Evolutionary conservation across 495 filamentous ascomycete genomes (phyloP).

Genomic region (Mycothermus thermophilus): DNA sequence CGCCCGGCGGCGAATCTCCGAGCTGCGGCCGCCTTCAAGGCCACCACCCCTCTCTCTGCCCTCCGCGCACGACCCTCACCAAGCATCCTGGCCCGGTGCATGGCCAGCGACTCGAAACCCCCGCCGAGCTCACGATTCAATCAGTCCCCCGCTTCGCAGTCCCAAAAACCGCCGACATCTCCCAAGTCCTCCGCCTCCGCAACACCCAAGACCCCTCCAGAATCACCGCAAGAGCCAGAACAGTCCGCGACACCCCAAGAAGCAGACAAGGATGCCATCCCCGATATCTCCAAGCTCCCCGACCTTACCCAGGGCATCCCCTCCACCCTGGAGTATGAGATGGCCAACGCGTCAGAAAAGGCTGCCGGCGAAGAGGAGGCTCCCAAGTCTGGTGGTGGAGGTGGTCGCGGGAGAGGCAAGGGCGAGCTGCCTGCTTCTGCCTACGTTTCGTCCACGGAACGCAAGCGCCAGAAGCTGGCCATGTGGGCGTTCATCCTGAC

Average conservation of each 20-base stretch:
- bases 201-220: conserved; percentile 2
- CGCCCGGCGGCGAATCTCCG: conserved; percentile 18
- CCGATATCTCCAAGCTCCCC: conserved; percentile 49
- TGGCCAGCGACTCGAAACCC: conserved; percentile 25
- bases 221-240: conserved; percentile 4
- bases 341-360: conserved; percentile 33
- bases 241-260: conserved; percentile 4
- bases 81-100: conserved; percentile 25
- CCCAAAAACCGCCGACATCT: conserved; percentile 11
- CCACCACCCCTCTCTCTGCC: conserved; percentile 16
- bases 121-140: conserved; percentile 13
- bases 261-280: conserved; percentile 21
- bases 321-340: conserved; percentile 69
- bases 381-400: conserved; percentile 31
- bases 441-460: conserved; percentile 83
- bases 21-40: too few relatives aligned
- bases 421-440: conserved; percentile 63
- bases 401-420: conserved; percentile 29
- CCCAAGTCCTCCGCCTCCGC: conserved; percentile 1
- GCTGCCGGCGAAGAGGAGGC: conserved; percentile 43
- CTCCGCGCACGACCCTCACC: conserved; percentile 12
- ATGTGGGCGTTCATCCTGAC: conserved; percentile 41
- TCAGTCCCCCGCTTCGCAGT: conserved; percentile 5
- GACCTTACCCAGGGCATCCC: conserved; percentile 87
- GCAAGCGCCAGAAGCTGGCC: conserved; percentile 54